Percentiles rank a stretch among this genome's conserved stretches.
These are phyloP conservation scores for Blechomonas ayalai DNA, from an alignment of 208 protist genomes.

Conservation along the genomic window DNA sequence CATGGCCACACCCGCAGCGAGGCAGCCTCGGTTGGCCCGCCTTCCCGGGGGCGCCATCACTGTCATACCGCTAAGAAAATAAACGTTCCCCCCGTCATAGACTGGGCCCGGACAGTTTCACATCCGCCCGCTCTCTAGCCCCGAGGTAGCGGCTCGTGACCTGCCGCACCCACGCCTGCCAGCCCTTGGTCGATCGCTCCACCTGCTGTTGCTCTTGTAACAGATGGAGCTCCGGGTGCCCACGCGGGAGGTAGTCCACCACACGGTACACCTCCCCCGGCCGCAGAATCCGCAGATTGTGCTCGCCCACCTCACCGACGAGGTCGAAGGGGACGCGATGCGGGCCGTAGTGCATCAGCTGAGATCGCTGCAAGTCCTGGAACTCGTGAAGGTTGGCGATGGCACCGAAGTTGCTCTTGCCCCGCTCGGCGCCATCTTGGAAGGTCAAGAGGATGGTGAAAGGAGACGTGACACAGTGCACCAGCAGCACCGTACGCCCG, in stretches of 20 bases:
- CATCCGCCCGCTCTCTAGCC: conserved; percentile 35
- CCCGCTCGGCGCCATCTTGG: conserved; percentile 61
- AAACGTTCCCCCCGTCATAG: too few species aligned
- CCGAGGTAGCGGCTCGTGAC: conserved; percentile 24
- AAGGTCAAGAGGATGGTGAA: conserved; percentile 87
- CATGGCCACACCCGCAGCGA: too few species aligned
- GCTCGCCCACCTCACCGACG: conserved; percentile 47
- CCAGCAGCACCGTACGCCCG: conserved; percentile 62
- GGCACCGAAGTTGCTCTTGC: conserved; percentile 69
- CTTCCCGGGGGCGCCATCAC: too few species aligned
- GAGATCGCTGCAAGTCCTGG: conserved; percentile 62
- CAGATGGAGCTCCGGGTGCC: conserved; percentile 38
- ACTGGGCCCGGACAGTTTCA: too few species aligned
- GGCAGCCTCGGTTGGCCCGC: too few species aligned
- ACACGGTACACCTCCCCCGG: conserved; percentile 49
- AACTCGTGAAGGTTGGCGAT: conserved; percentile 70
- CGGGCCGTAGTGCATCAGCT: conserved; percentile 67
- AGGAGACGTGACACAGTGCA: conserved; percentile 75
- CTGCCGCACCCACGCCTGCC: conserved; percentile 47
- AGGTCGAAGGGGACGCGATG: conserved; percentile 79
- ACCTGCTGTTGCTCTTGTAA: conserved; percentile 12
- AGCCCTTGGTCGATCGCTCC: conserved; percentile 9
- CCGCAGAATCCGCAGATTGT: conserved; percentile 62
- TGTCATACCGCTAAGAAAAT: too few species aligned
- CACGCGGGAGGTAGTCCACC: conserved; percentile 48